Conservation (phyloP, 352 stramenopile species). For the Salisapilia sapeloensis region DNA sequence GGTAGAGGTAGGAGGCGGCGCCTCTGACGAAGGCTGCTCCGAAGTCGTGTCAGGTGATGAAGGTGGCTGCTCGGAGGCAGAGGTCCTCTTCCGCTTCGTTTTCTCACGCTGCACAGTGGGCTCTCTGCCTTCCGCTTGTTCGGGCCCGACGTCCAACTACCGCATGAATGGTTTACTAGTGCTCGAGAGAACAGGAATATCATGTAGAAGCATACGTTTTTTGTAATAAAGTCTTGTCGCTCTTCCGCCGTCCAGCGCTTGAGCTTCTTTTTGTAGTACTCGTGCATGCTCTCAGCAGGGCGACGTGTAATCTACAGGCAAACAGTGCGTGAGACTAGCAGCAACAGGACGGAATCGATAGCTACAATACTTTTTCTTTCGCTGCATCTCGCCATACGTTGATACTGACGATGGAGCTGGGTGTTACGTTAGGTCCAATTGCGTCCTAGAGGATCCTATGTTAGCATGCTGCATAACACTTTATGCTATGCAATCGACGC, state of each 20-base stretch:
- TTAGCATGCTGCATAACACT: not conserved
- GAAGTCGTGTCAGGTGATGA: conserved; percentile 2
- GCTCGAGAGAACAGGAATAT: not conserved
- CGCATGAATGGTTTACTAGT: not conserved
- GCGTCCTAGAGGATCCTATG: not conserved
- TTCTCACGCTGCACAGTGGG: no score
- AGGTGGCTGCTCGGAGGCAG: conserved; percentile 2
- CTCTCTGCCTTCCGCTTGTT: not conserved
- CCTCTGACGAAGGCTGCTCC: no score
- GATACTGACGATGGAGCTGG: not conserved
- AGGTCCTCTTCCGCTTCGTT: not conserved
- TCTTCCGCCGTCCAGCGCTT: conserved; percentile 14
- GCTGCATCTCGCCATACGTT: not conserved
- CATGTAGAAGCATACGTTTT: not conserved
- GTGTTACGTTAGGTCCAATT: not conserved
- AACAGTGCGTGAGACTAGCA: not conserved
- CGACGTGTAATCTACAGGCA: conserved; percentile 12
- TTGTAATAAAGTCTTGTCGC: conserved; percentile 9
- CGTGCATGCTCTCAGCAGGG: conserved; percentile 24
- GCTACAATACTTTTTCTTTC: not conserved
- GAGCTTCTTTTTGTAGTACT: conserved; percentile 29
- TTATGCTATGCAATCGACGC: not conserved
- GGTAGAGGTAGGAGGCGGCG: no score
- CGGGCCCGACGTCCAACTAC: not conserved
- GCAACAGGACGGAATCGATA: not conserved